Percentiles rank a stretch among this genome's conserved stretches.
These are phyloP conservation scores for Davidsoniella eucalypti DNA, from an alignment of 2,329 filamentous ascomycete genomes.

Conservation along the genomic window DNA sequence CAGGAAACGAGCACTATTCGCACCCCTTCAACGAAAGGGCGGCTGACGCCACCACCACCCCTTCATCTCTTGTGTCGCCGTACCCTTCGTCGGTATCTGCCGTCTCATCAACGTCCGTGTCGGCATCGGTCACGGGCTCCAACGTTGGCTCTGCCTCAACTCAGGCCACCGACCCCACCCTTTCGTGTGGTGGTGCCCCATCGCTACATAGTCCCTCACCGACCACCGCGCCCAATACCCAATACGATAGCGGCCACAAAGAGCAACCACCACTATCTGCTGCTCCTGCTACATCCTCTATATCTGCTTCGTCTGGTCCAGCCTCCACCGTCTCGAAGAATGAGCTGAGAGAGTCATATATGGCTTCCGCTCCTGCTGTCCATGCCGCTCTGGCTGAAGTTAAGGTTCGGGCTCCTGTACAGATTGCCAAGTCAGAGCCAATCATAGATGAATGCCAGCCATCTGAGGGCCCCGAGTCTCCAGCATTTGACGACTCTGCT, in stretches of 20 bases:
- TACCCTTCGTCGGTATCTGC: not conserved
- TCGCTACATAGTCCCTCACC: constrained; percentile 3
- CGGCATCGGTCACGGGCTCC: not conserved
- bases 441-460: too few species aligned
- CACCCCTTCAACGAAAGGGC: not conserved
- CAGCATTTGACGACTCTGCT: not conserved
- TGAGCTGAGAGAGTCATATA: not conserved
- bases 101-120: not conserved
- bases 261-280: not conserved
- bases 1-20: not conserved
- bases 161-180: constrained; percentile 5
- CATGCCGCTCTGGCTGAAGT: not conserved
- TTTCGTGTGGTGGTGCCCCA: not conserved
- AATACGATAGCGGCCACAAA: not conserved
- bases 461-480: not conserved
- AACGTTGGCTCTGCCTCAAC: constrained; percentile 8
- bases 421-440: not conserved
- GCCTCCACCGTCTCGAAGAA: not conserved
- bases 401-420: not conserved
- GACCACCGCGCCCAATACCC: not conserved
- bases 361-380: constrained; percentile 4
- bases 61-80: too few species aligned
- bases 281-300: too few species aligned
- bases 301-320: not conserved
- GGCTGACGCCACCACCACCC: too few species aligned